A percentile compares a stretch with the other conserved stretches of the same genome.
Evolutionary conservation across 768 basidiomycete genomes (phyloP).

Genomic region (Leccinum variicolor): DNA sequence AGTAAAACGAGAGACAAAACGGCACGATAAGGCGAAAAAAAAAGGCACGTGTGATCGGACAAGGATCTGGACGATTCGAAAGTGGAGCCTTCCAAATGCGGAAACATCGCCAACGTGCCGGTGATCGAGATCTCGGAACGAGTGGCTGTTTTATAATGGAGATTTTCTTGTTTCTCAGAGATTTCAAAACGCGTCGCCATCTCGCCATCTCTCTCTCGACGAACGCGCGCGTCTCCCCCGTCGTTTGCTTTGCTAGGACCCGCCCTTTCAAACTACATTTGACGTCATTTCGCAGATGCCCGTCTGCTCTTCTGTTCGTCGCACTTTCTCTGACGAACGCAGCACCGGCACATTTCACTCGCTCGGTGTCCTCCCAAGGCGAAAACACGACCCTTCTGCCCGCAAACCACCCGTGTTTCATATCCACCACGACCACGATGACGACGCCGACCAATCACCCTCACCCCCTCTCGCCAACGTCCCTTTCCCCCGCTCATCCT

Average conservation of each 20-base stretch:
- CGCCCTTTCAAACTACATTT: not conserved
- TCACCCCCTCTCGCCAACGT: constrained; percentile 23
- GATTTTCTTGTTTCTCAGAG: not conserved
- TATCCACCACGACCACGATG: constrained; percentile 18
- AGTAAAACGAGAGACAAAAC: not conserved
- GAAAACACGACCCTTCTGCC: constrained; percentile 21
- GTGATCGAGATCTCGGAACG: constrained; percentile 22
- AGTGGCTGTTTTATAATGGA: constrained; percentile 1
- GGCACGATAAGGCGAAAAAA: constrained; percentile 12
- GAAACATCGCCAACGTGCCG: constrained; percentile 3
- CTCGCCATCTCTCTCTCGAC: not conserved
- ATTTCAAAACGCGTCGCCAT: constrained; percentile 13
- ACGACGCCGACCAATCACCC: constrained; percentile 22
- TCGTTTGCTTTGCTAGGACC: not conserved
- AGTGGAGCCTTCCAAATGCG: constrained; percentile 17
- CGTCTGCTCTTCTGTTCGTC: constrained; percentile 5
- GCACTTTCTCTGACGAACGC: constrained; percentile 37
- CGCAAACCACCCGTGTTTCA: constrained; percentile 18
- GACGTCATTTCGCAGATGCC: constrained; percentile 18
- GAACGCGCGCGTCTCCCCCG: not conserved
- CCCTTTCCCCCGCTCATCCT: constrained; percentile 40
- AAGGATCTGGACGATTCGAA: constrained; percentile 18
- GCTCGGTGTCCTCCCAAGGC: constrained; percentile 44
- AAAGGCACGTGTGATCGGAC: constrained; percentile 21
- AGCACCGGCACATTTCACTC: constrained; percentile 49